Conservation (phyloP, 768 basidiomycete genomes). For the Tubosaeta sp. region DNA sequence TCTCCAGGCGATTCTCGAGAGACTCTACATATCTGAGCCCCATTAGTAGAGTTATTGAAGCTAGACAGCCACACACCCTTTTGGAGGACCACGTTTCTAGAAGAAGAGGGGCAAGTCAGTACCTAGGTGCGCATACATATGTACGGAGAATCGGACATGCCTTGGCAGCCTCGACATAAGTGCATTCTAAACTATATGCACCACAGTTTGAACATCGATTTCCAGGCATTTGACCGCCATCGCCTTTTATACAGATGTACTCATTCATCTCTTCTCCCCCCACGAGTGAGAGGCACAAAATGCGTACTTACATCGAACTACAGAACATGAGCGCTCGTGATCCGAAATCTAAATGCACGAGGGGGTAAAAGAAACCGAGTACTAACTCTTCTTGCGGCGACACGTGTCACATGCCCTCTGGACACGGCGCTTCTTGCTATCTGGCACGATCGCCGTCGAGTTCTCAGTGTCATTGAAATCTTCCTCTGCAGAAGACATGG, state of each 20-base stretch:
- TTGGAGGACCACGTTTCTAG: slow-evolving; percentile 40
- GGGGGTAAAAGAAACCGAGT: not conserved
- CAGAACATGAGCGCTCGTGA: not conserved
- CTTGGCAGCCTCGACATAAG: slow-evolving; percentile 53
- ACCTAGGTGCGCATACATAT: not conserved
- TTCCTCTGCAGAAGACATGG: slow-evolving; percentile 54
- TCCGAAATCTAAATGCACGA: not conserved
- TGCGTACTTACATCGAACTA: slow-evolving; percentile 22
- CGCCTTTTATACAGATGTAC: slow-evolving; percentile 33
- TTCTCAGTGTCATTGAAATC: slow-evolving; percentile 48
- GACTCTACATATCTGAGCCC: slow-evolving; percentile 52
- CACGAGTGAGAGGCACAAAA: not conserved
- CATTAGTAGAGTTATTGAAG: not conserved
- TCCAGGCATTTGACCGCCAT: slow-evolving; percentile 56
- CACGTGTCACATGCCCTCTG: slow-evolving; percentile 82
- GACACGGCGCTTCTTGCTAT: slow-evolving; percentile 63
- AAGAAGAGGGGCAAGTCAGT: not conserved
- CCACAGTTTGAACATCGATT: slow-evolving; percentile 57
- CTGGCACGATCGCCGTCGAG: slow-evolving; percentile 25
- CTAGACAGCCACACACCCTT: slow-evolving; percentile 22
- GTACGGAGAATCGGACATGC: slow-evolving; percentile 25
- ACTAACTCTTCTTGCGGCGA: slow-evolving; percentile 76
- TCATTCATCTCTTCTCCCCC: not conserved
- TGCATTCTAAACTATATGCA: slow-evolving; percentile 45
- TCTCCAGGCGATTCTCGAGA: slow-evolving; percentile 57